Conservation (phyloP, 495 filamentous ascomycete genomes). For the Xylaria curta region DNA sequence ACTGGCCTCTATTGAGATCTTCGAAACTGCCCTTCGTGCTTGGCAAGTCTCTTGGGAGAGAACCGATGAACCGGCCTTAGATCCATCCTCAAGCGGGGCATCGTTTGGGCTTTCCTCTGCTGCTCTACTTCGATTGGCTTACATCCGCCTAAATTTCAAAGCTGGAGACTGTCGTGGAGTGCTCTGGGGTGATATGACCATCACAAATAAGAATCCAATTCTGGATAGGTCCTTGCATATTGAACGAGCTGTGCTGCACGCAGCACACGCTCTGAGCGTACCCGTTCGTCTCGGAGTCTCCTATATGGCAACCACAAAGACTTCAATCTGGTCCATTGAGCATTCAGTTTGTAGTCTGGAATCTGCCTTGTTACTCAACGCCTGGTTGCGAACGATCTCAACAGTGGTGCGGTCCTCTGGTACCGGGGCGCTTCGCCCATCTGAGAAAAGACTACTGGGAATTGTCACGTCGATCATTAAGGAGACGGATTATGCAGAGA, state of each 20-base stretch:
- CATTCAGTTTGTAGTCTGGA: slow-evolving; percentile 57
- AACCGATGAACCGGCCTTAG: slow-evolving; percentile 59
- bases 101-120: slow-evolving; percentile 63
- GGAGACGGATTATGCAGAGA: slow-evolving; percentile 24
- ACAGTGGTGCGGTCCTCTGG: slow-evolving; percentile 20
- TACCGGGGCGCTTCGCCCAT: slow-evolving; percentile 17
- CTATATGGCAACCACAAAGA: slow-evolving; percentile 59
- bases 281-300: slow-evolving; percentile 60
- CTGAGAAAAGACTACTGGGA: slow-evolving; percentile 25
- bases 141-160: slow-evolving; percentile 59
- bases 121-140: slow-evolving; percentile 60
- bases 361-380: slow-evolving; percentile 55
- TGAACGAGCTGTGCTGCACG: slow-evolving; percentile 59
- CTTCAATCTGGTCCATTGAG: slow-evolving; percentile 61
- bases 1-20: slow-evolving; percentile 37
- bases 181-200: slow-evolving; percentile 54
- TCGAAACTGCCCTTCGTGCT: slow-evolving; percentile 45
- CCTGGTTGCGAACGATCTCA: slow-evolving; percentile 59
- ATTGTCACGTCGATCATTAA: slow-evolving; percentile 27
- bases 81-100: slow-evolving; percentile 59
- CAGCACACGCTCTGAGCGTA: slow-evolving; percentile 61
- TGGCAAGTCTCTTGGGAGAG: slow-evolving; percentile 62
- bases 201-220: slow-evolving; percentile 51
- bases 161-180: slow-evolving; percentile 54
- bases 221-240: slow-evolving; percentile 55